Conservation (phyloP, 371 early-diverging fungal genomes). For the Ordospora colligata region DNA sequence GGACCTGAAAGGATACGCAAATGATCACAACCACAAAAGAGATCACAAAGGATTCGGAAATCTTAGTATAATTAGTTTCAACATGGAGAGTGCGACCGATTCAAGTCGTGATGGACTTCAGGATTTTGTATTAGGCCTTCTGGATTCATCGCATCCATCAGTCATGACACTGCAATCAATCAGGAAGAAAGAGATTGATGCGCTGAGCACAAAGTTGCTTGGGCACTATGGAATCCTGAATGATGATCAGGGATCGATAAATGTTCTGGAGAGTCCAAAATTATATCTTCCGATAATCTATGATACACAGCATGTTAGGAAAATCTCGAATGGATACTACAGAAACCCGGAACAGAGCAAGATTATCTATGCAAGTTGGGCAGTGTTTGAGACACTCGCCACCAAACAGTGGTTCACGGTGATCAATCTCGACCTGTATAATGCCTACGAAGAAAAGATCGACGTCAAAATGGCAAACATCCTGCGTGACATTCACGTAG, state of each 20-base stretch:
- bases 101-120: background rate
- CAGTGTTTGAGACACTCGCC: background rate
- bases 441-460: background rate
- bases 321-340: background rate
- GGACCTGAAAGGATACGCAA: slow-evolving; percentile 1
- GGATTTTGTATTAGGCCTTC: background rate
- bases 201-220: background rate
- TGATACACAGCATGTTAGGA: slow-evolving; percentile 10
- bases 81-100: slow-evolving; percentile 4
- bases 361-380: slow-evolving; percentile 27
- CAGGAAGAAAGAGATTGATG: background rate
- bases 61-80: slow-evolving; percentile 11
- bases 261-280: background rate
- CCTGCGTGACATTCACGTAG: slow-evolving; percentile 9
- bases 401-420: slow-evolving; percentile 25
- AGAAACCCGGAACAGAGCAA: background rate
- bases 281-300: slow-evolving; percentile 27
- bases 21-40: background rate
- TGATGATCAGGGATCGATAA: background rate
- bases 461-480: slow-evolving; percentile 14
- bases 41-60: slow-evolving; percentile 15
- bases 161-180: slow-evolving; percentile 26
- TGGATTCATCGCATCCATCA: slow-evolving; percentile 23
- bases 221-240: slow-evolving; percentile 29
- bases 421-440: slow-evolving; percentile 37